Base-by-base conservation (phyloP, 176 grass and related monocot genomes). In the Cenchrus purpureus region DNA sequence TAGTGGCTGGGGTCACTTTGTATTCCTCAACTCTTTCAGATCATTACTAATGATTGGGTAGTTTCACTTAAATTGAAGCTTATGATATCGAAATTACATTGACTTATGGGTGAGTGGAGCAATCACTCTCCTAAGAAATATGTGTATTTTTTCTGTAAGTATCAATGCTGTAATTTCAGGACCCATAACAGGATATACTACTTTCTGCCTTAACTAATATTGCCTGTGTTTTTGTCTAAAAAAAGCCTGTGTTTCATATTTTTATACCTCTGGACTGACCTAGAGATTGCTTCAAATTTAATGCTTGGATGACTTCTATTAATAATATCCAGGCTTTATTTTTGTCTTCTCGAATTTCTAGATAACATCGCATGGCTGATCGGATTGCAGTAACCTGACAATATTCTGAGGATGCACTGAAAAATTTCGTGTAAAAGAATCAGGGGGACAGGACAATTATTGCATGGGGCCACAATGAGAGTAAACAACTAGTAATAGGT, bases 251-350 rank as follows among this genome's bases (percentile, higher is more conserved):
- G 71, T 31, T 58, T 9, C 74, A 11, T 25, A 7, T 12, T 48
- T 67, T 76, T 46, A 32, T 58, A 42, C 59, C 31, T 68, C 64
- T 31, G 37, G 17, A 58, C 19, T 58, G 73, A 45, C 50, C 55
- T 58, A 68, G 73, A 77, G 83, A 85, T 77, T 85, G 73, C 83
- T 77, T 85, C 14, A 0, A 0, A 32, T 59, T 84, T 77, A 77
- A 58, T 77, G 50, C 22, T 67, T 55, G 10, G 3, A 43, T 77
- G 53, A 44, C 55, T 14, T 59, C 10, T 54, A 34, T 68, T 77
- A 48, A 68, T 17, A 28, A n/a, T n/a, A 10, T 53, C 43, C 9
- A 71, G 31, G 31, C 4, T 54, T 19, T 20, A 48, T 44, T 28
- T 79, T 71, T 51, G 49, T 15, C 48, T 86, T 53, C 20, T 65